These are phyloP conservation scores for Fomitopsis serialis DNA, from an alignment of 768 basidiomycete species.

Conservation along the genomic window DNA sequence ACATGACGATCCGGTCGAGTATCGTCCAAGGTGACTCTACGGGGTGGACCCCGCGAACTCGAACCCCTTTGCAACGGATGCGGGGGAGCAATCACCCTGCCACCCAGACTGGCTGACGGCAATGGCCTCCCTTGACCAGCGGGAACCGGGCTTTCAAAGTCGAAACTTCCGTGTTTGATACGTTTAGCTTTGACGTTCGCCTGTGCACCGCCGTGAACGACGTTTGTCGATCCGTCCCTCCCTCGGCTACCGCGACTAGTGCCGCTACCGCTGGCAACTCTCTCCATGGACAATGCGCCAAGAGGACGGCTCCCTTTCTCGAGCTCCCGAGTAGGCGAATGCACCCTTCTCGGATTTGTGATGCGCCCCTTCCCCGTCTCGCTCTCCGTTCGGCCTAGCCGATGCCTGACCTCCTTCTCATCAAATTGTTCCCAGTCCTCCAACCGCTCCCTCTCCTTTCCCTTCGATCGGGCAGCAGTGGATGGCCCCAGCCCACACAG, in stretches of 20 bases:
- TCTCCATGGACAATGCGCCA: conserved; percentile 20
- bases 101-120: neutral
- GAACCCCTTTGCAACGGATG: conserved; percentile 14
- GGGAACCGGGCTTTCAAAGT: conserved; percentile 63
- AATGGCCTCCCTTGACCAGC: conserved; percentile 4
- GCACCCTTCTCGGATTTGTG: conserved; percentile 19
- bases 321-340: conserved; percentile 19
- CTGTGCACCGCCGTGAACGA: neutral
- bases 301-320: conserved; percentile 16
- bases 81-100: neutral
- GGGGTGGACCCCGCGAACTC: conserved; percentile 12
- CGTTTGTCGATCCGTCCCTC: conserved; percentile 8
- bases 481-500: conserved; percentile 23
- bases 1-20: neutral
- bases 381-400: conserved; percentile 11
- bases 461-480: conserved; percentile 16
- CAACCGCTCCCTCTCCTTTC: conserved; percentile 17
- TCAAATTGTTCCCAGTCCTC: conserved; percentile 13
- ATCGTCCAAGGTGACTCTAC: neutral
- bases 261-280: conserved; percentile 20
- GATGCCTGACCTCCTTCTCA: conserved; percentile 11
- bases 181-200: conserved; percentile 19
- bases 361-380: conserved; percentile 19
- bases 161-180: conserved; percentile 68
- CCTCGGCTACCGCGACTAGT: conserved; percentile 16